Percentiles rank a stretch among this genome's conserved stretches.
These are phyloP conservation scores for Mrakia blollopis DNA, from an alignment of 768 basidiomycete genomes.

Conservation along the genomic window DNA sequence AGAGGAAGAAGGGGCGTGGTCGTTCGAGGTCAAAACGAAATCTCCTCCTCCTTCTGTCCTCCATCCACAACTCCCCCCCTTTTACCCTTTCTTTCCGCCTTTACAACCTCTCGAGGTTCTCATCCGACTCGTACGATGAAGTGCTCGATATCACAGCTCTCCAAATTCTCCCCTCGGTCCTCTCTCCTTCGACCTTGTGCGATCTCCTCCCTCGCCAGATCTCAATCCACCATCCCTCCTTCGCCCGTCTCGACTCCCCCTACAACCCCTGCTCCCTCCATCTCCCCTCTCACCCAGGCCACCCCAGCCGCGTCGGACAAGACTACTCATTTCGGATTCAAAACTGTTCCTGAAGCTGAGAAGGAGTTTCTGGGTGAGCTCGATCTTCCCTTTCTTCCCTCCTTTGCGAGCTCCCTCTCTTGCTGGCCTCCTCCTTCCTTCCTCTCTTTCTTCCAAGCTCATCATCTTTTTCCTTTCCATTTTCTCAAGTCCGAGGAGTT, in stretches of 20 bases:
- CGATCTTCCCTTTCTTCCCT: not conserved
- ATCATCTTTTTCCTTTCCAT: not conserved
- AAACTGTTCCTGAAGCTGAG: conserved; percentile 71
- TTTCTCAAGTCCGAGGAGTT: conserved; percentile 70
- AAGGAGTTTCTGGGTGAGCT: conserved; percentile 67
- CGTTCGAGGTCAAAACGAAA: too few relatives aligned
- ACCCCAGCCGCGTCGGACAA: not conserved
- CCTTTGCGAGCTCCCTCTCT: not conserved
- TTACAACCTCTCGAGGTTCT: too few relatives aligned
- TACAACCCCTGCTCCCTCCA: too few relatives aligned
- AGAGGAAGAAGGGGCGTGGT: too few relatives aligned
- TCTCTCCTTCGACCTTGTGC: not conserved
- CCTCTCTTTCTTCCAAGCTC: not conserved
- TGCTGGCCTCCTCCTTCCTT: not conserved
- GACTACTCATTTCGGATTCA: conserved; percentile 84
- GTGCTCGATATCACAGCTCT: not conserved
- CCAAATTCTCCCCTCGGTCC: not conserved
- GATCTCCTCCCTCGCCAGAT: conserved; percentile 1
- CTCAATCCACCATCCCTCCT: not conserved
- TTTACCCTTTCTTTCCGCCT: too few relatives aligned
- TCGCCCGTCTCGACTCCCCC: not conserved
- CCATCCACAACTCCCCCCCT: too few relatives aligned
- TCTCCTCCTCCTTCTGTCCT: too few relatives aligned
- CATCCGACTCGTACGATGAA: too few relatives aligned
- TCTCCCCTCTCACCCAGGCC: too few relatives aligned